These are phyloP conservation scores for Aspergillus alliaceus DNA, from an alignment of 2,329 filamentous ascomycete species.

Conservation along the genomic window DNA sequence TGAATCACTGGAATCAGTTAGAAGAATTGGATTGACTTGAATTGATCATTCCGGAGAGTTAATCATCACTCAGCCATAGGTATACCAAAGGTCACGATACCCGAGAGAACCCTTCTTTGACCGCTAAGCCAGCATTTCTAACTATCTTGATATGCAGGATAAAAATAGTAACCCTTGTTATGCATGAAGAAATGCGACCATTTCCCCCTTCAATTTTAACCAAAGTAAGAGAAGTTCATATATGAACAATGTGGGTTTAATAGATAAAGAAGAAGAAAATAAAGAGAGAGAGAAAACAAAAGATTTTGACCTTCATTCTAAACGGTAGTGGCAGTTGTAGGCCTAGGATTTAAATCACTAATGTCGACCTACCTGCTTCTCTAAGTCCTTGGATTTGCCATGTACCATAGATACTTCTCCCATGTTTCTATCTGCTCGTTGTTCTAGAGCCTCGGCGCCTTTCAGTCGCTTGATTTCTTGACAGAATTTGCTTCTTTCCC, in stretches of 20 bases:
- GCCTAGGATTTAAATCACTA: too few species aligned
- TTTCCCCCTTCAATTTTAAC: too few species aligned
- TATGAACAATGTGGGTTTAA: neutral
- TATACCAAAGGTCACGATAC: too few species aligned
- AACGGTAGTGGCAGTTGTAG: too few species aligned
- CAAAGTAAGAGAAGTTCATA: too few species aligned
- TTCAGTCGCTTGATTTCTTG: slow-evolving; percentile 32
- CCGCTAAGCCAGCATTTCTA: neutral
- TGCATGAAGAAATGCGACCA: neutral
- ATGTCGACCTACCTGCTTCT: neutral
- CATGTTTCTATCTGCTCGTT: neutral
- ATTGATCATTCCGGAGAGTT: too few species aligned
- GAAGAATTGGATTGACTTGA: too few species aligned
- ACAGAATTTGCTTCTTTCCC: slow-evolving; percentile 33
- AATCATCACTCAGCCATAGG: neutral
- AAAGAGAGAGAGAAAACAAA: neutral
- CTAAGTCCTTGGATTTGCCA: neutral
- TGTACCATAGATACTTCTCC: neutral
- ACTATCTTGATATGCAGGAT: neutral
- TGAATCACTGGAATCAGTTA: too few species aligned
- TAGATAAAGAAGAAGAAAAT: neutral
- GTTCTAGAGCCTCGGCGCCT: neutral
- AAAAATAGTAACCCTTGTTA: neutral
- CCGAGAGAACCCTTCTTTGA: too few species aligned
- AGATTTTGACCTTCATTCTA: neutral